phyloP scores from a whole-genome alignment of 2,329 filamentous ascomycete genomes.

The Laburnicola sp. region DNA sequence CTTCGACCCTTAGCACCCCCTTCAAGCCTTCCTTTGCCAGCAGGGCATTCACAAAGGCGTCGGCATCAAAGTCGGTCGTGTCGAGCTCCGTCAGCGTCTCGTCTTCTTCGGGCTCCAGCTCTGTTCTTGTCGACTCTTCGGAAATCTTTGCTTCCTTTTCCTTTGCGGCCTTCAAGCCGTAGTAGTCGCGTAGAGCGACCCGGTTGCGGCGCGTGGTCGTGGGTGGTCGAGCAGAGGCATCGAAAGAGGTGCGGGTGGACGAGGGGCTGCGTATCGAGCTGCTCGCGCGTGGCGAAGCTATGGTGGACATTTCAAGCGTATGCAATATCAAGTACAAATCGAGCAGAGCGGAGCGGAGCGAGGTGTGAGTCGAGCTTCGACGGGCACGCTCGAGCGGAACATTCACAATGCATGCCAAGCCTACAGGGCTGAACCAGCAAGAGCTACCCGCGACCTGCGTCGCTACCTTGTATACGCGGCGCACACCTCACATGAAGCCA shows the following conservation, averaged over 20 bases:
- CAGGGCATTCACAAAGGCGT: conserved; percentile 66
- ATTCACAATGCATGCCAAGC: conserved; percentile 25
- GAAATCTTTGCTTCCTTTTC: conserved; percentile 36
- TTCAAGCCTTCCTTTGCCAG: conserved; percentile 66
- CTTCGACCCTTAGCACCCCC: conserved; percentile 71
- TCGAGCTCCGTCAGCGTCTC: conserved; percentile 72
- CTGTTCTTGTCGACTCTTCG: conserved; percentile 34
- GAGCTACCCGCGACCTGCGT: conserved; percentile 27
- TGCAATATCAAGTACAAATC: not conserved
- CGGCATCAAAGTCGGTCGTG: conserved; percentile 69
- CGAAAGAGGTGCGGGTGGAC: conserved; percentile 76
- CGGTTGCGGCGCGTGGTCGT: conserved; percentile 67
- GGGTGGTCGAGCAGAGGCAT: conserved; percentile 44
- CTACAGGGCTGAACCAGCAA: conserved; percentile 14
- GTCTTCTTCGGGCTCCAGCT: conserved; percentile 53
- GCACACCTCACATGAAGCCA: too few species aligned
- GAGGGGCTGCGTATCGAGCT: conserved; percentile 67
- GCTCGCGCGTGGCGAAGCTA: conserved; percentile 63
- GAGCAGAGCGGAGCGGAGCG: not conserved
- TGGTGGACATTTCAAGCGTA: conserved; percentile 57
- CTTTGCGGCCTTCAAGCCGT: conserved; percentile 69
- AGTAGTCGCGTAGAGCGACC: conserved; percentile 88
- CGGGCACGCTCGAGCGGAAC: not conserved
- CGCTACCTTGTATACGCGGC: too few species aligned
- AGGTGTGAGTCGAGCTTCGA: not conserved